Evolutionary conservation across 306 rosid species (phyloP).

Genomic region (Gleditsia sinensis): DNA sequence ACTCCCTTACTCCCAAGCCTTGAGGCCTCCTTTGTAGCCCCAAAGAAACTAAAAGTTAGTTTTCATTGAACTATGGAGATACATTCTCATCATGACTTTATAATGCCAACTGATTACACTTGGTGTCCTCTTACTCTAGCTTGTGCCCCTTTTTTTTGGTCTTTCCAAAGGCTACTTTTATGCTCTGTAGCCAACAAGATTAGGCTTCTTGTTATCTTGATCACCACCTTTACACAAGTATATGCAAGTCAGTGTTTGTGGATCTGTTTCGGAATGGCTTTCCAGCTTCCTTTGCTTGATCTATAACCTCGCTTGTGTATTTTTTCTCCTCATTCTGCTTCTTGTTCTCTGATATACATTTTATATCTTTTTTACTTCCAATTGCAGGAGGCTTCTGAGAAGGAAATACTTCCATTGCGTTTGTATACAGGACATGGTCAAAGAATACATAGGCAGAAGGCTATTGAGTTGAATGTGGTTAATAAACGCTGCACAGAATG

Average conservation of each 20-base stretch:
- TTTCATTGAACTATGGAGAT: not conserved
- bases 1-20: no score
- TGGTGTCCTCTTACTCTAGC: not conserved
- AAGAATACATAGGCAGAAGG: not conserved
- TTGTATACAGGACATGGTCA: constrained; percentile 28
- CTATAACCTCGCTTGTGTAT: not conserved
- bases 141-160: not conserved
- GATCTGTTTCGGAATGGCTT: not conserved
- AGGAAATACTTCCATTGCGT: constrained; percentile 23
- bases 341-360: not conserved
- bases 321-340: not conserved
- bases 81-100: not conserved
- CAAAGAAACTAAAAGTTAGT: no score
- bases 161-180: not conserved
- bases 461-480: not conserved
- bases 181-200: no score
- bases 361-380: no score
- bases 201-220: not conserved
- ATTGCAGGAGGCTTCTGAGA: not conserved
- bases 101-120: not conserved
- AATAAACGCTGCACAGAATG: not conserved
- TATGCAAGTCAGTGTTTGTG: not conserved
- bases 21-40: no score
- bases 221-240: not conserved
- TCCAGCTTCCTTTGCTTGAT: not conserved